Evolutionary conservation across 371 early-diverging fungal genomes (phyloP).

Genomic region (Actinomucor elegans): DNA sequence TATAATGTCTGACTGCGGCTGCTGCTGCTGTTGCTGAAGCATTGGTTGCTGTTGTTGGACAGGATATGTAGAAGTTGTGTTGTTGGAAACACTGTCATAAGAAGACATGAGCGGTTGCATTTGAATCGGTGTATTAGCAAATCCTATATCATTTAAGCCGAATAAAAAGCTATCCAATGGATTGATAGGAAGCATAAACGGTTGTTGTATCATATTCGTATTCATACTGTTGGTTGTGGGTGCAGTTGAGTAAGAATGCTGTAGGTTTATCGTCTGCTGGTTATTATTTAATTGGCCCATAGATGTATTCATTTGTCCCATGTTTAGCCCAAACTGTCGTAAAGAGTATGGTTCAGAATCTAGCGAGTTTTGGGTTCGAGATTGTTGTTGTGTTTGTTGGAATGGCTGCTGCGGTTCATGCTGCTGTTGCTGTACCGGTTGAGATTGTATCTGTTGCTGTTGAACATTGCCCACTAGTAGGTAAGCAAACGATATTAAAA

Average conservation of each 20-base stretch:
- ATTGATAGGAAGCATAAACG: constrained; percentile 3
- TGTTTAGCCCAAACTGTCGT: constrained; percentile 36
- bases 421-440: neutral
- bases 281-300: neutral
- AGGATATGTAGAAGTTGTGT: neutral
- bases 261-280: neutral
- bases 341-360: constrained; percentile 32
- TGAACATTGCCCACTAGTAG: neutral
- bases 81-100: neutral
- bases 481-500: neutral
- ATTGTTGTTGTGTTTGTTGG: neutral
- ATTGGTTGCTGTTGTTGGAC: neutral
- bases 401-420: neutral
- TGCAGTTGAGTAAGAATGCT: neutral
- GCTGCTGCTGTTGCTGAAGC: neutral
- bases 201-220: neutral
- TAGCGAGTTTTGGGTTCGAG: neutral
- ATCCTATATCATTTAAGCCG: constrained; percentile 4
- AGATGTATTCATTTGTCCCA: constrained; percentile 21
- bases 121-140: neutral
- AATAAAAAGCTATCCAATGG: constrained; percentile 19
- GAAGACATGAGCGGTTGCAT: neutral
- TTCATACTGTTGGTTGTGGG: neutral
- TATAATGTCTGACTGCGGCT: neutral
- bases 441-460: neutral